Evolutionary conservation across 768 basidiomycete genomes (phyloP), one percentile per base, ranked within the genome.

Genomic region (Pulveroboletus sp.): DNA sequence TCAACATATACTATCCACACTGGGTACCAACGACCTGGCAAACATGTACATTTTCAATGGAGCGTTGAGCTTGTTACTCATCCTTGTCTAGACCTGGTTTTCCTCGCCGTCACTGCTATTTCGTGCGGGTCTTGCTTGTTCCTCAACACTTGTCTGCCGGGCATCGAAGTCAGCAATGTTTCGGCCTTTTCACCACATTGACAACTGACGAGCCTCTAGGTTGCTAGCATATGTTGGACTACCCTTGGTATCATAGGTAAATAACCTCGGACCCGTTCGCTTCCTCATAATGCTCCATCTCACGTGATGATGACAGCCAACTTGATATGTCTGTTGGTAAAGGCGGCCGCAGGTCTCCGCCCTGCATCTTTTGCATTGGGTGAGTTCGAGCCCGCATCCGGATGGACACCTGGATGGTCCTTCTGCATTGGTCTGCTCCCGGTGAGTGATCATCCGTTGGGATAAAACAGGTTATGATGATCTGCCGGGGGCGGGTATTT

Each of bases 361-460:
- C 71, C 82, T 12, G 79, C 75, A 1, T 67, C 74, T 1, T 85
- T 76, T 57, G 83, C 79, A 1, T 69, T 85, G 2, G 75, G 75
- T 10, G 73, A 78, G 50, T 86, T 83, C 46, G 77, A 85, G 57
- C 76, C 81, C n/a, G 63, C 69, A n/a, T 80, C 83, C 0, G 84
- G 84, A 6, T 85, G 83, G 83, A 75, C 74, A 2, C 73, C 79
- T 12, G 84, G 80, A 27, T 85, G 82, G 82, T 73, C 81, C 0
- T 86, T 84, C 60, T 85, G 84, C 62, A 80, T 84, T 29, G 83
- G 83, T 27, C 58, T 83, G 19, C 71, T 82, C 20, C 80, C 78
- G 36, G 80, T 81, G 67, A 50, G 75, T 45, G 20, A 43, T 31
- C 9, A 5, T 38, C 38, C 6, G 3, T 22, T 36, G 7, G 17